Percentiles rank a stretch among this genome's conserved stretches.
Evolutionary conservation across 1,139 yeast genomes (phyloP).

Genomic region (Candida gigantensis): DNA sequence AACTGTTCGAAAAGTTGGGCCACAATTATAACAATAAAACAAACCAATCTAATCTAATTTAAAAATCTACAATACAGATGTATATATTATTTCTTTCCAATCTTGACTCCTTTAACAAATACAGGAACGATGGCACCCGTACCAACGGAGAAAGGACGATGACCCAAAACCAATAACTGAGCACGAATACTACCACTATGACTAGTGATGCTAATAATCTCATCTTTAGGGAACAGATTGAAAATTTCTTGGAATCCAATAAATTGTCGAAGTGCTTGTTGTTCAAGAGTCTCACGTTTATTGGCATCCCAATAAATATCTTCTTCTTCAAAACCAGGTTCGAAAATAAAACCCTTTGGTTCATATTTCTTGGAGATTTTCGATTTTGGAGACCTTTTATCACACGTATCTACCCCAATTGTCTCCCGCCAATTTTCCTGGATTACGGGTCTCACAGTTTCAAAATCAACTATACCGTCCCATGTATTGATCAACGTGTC

Average conservation of each 20-base stretch:
- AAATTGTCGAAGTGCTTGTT: conserved; percentile 42
- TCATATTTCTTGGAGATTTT: conserved; percentile 33
- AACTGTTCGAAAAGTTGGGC: no score
- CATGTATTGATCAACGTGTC: conserved; percentile 63
- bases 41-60: no score
- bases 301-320: conserved; percentile 40
- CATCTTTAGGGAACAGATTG: conserved; percentile 19
- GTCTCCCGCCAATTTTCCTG: conserved; percentile 47
- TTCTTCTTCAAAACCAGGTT: conserved; percentile 40
- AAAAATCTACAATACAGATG: no score
- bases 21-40: no score
- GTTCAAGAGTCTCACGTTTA: conserved; percentile 41
- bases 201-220: conserved; percentile 33
- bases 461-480: conserved; percentile 36
- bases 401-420: conserved; percentile 47
- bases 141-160: conserved; percentile 43
- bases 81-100: neutral
- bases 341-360: conserved; percentile 33
- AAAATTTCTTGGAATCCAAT: conserved; percentile 39
- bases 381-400: conserved; percentile 37
- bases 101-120: conserved; percentile 34
- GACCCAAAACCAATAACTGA: conserved; percentile 42
- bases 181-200: conserved; percentile 46
- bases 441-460: conserved; percentile 30
- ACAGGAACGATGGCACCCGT: conserved; percentile 51